These are phyloP conservation scores for Babesia gibsoni DNA, from an alignment of 169 alveolate genomes.

Conservation along the genomic window DNA sequence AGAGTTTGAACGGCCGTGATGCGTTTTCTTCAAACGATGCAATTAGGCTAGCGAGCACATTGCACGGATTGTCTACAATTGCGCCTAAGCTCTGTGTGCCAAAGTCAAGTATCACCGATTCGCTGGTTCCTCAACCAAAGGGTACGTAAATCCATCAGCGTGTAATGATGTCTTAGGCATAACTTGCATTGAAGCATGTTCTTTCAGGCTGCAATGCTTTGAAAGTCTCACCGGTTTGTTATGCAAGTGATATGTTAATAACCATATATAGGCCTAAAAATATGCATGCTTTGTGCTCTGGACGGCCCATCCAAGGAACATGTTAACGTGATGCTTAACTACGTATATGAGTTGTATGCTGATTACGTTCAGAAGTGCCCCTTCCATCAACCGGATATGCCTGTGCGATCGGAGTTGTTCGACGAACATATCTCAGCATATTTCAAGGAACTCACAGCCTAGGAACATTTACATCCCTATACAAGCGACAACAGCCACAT, in stretches of 20 bases:
- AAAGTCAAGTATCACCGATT: neutral
- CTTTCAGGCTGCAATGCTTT: slow-evolving; percentile 85
- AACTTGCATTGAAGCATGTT: slow-evolving; percentile 80
- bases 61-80: slow-evolving; percentile 90
- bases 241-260: neutral
- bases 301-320: slow-evolving; percentile 68
- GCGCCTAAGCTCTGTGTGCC: slow-evolving; percentile 84
- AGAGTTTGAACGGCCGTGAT: slow-evolving; percentile 83
- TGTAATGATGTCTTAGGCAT: slow-evolving; percentile 80
- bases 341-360: slow-evolving; percentile 86
- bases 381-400: slow-evolving; percentile 89
- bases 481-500: neutral
- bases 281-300: slow-evolving; percentile 36
- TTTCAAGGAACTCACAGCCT: slow-evolving; percentile 24
- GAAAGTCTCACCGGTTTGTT: slow-evolving; percentile 88
- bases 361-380: slow-evolving; percentile 93
- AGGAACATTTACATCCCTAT: neutral
- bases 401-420: slow-evolving; percentile 76
- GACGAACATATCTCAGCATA: slow-evolving; percentile 51
- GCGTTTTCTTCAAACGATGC: slow-evolving; percentile 87
- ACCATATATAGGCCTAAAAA: slow-evolving; percentile 11
- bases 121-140: slow-evolving; percentile 47
- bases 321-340: slow-evolving; percentile 67
- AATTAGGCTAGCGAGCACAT: slow-evolving; percentile 90
- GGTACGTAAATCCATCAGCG: slow-evolving; percentile 44